phyloP scores from a whole-genome alignment of 192 early-diverging fungal genomes.

The Paraglomus brasilianum region DNA sequence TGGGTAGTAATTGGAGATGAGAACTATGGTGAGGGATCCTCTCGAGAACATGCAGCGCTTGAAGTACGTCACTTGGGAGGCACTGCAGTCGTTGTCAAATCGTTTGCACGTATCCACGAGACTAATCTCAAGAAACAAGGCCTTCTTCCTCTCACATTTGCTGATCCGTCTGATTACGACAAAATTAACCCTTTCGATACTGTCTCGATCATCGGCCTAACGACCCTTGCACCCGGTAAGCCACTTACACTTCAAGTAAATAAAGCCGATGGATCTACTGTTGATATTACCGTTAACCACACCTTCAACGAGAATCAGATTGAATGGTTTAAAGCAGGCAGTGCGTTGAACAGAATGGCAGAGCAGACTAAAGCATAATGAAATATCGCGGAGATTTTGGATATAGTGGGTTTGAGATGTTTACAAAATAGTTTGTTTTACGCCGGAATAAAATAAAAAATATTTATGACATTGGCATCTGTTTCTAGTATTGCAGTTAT shows the following conservation, averaged over 20 bases:
- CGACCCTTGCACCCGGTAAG: constrained; percentile 76
- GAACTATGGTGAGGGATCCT: constrained; percentile 99
- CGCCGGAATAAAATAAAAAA: too few relatives aligned
- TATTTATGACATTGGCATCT: too few relatives aligned
- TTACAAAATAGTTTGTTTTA: too few relatives aligned
- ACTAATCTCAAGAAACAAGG: constrained; percentile 99
- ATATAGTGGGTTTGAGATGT: too few relatives aligned
- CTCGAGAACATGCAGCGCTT: constrained; percentile 98
- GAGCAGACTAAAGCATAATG: constrained; percentile 43
- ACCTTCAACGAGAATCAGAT: constrained; percentile 99
- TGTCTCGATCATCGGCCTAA: constrained; percentile 86
- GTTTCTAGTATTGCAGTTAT: too few relatives aligned
- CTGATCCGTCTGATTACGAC: constrained; percentile 93
- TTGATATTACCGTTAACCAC: constrained; percentile 90
- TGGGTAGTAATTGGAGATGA: constrained; percentile 99
- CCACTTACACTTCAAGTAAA: constrained; percentile 80
- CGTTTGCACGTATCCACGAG: constrained; percentile 99
- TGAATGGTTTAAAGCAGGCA: constrained; percentile 97
- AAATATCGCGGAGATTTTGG: too few relatives aligned
- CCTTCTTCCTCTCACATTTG: constrained; percentile 93
- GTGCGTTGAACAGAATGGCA: constrained; percentile 80
- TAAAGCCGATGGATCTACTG: constrained; percentile 73
- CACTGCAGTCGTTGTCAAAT: constrained; percentile 90
- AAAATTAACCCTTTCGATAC: constrained; percentile 84
- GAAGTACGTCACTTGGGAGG: constrained; percentile 96